Evolutionary conservation across 2,329 filamentous ascomycete species (phyloP), one percentile per base, ranked within the genome.

Genomic region (Erysiphe pisi): DNA sequence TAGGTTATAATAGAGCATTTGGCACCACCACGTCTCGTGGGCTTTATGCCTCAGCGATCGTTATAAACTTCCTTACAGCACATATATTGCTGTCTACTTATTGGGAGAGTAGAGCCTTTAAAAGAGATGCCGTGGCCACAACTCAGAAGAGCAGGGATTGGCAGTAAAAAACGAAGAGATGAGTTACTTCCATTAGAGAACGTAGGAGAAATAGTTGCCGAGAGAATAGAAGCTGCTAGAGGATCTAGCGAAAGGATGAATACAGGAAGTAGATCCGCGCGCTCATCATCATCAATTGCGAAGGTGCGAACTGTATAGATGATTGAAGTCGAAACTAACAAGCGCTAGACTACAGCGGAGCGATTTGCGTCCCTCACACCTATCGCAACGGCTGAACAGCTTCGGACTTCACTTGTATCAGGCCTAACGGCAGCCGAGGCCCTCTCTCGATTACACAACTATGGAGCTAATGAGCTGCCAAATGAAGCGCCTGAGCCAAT

Each of bases 391-490:
- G 93, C 93, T 68, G 86, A 89, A 76, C 89, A 89, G 79, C 85
- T 98, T 76, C 87, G 90, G 79, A 96, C 94, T 4, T 97, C 94
- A n/a, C 85, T 97, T 40, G 89, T 87, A 20, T 87, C 92, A 81
- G 95, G 95, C 76, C 87, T 99, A 20, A 89, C 92, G 7, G 90
- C 92, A 0, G 87, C 89, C 68, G 93, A 97, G 83, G 95, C 94
- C 52, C 86, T 93, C 78, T 88, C 90, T 77, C 89, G 94, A 81
- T 86, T 97, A 78, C 88, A 90, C 81, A 88, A 91, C 79, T 89
- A 95, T 84, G 95, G 95, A 47, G 90, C 91, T 43, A 99, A 99
- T 83, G 95, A 99, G 84, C 91, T 99, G 56, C 93, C 95, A 8
- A 93, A 96, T 83, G 94, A 98, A 78, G 90, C 93, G 77, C 93